These are phyloP conservation scores for Beta macrorhiza DNA, from an alignment of 179 eudicot genomes.

Conservation along the genomic window DNA sequence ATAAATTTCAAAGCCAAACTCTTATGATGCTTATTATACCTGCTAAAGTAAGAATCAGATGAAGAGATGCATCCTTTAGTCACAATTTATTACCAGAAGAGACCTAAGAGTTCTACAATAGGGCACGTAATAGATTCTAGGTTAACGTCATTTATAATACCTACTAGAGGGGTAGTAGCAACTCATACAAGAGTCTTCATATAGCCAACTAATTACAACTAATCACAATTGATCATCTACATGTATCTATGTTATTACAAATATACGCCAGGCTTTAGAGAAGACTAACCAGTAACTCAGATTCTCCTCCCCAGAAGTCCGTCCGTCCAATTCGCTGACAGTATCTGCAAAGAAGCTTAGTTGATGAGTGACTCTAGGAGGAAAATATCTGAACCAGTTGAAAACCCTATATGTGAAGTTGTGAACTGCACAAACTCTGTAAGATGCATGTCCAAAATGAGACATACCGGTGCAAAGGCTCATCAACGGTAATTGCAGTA, in stretches of 20 bases:
- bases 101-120: too few relatives aligned
- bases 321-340: constrained; percentile 83
- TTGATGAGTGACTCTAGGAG: neutral
- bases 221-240: neutral
- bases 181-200: neutral
- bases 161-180: too few relatives aligned
- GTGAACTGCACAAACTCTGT: neutral
- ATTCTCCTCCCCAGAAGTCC: constrained; percentile 99
- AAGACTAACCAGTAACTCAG: constrained; percentile 85
- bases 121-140: too few relatives aligned
- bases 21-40: too few relatives aligned
- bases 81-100: too few relatives aligned
- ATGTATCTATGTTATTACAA: neutral
- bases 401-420: neutral
- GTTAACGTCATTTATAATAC: too few relatives aligned
- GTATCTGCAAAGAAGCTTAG: constrained; percentile 45
- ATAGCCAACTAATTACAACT: neutral
- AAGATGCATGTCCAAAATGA: neutral
- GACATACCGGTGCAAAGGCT: constrained; percentile 68
- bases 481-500: constrained; percentile 84
- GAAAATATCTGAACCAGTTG: constrained; percentile 1
- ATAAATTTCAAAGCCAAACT: too few relatives aligned
- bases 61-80: too few relatives aligned
- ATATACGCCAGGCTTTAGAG: neutral
- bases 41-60: too few relatives aligned